phyloP scores from a whole-genome alignment of 2,329 filamentous ascomycete genomes.

The Venturia carpophila region DNA sequence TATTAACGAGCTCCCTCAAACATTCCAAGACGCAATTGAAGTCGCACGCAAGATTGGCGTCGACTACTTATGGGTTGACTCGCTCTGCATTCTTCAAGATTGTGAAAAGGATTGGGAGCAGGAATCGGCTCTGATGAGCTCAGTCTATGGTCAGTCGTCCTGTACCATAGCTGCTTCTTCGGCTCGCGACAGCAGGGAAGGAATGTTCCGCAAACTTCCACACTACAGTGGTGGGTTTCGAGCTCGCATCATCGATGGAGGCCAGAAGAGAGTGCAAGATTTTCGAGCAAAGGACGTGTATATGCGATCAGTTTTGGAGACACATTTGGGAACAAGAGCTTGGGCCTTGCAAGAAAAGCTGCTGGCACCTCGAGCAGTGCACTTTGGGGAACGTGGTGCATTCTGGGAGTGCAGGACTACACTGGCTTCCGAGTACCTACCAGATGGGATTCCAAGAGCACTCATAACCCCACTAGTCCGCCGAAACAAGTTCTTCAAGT shows the following conservation, averaged over 20 bases:
- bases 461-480: not conserved
- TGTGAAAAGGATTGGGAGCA: constrained; percentile 13
- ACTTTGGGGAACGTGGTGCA: constrained; percentile 12
- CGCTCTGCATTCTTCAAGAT: constrained; percentile 17
- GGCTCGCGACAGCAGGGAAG: not conserved
- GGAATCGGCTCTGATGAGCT: constrained; percentile 4
- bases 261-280: not conserved
- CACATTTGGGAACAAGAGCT: constrained; percentile 9
- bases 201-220: not conserved
- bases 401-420: constrained; percentile 11
- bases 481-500: not conserved
- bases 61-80: constrained; percentile 17
- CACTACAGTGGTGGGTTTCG: not conserved
- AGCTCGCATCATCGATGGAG: not conserved
- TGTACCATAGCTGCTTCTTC: not conserved
- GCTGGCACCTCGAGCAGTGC: constrained; percentile 14
- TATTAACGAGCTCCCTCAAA: not conserved
- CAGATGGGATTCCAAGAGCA: not conserved
- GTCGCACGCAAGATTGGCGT: constrained; percentile 4
- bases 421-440: not conserved
- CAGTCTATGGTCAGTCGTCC: constrained; percentile 2
- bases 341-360: constrained; percentile 17
- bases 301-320: not conserved
- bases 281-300: not conserved
- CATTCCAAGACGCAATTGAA: constrained; percentile 16